Base-by-base conservation (phyloP, 306 rosid genomes). In the Malus sieversii region DNA sequence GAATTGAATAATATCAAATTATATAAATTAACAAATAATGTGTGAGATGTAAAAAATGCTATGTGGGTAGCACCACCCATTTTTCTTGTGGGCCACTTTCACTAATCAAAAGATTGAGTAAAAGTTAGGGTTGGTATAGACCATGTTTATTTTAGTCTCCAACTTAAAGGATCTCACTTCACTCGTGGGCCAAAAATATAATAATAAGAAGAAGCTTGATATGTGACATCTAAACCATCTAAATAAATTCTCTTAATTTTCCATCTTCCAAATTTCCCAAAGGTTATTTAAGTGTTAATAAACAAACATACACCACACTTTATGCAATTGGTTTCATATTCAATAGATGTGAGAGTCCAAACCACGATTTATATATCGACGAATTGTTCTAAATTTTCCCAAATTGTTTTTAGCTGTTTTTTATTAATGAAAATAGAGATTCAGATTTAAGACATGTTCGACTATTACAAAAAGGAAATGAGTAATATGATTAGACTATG, bases 21-120 rank as follows among this genome's bases (percentile, higher is more conserved):
- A 38, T 0, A 38, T 38, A 38, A 38, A 38, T 38, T 38, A 38
- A 38, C 10, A 38, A 38, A 38, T 0, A 38, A 38, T 38, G 0
- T 7, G 2, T 38, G 2, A 0, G 8, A 35, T 1, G 2, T 35
- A 35, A 35, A 35, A 35, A 35, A 35, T 0, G 2, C 0, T 6
- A 8, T 33, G 40, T 6, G 9, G 2, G 2, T 6, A 1, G 40
- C 40, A 6, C 40, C 8, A 35, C 40, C 8, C 9, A 77, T 59
- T 61, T 67, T 22, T 53, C 42, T 42, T 75, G 51, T 62, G 75
- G 66, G n/a, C 72, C 65, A 77, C 58, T 66, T 57, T 55, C 38
- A 51, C 55, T 70, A 12, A 66, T 55, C 6, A 65, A 30, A 30
- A 53, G 52, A 71, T 77, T 58, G 81, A 71, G 77, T 82, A 48